phyloP scores from a whole-genome alignment of 257 asterid species.

The Ilex asprella region DNA sequence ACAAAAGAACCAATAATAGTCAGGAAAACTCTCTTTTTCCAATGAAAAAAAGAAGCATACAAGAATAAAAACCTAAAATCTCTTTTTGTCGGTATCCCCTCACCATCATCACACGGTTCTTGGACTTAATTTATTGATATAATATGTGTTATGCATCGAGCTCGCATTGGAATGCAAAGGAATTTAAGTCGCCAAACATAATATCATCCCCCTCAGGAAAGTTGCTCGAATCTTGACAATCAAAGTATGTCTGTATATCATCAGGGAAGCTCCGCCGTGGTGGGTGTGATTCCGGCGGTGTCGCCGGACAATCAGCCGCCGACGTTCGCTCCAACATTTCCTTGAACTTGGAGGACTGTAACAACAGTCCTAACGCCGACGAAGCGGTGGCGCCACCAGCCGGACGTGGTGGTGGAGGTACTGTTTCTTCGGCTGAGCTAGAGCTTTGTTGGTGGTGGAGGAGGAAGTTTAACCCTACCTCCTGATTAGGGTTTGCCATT shows the following conservation, averaged over 20 bases:
- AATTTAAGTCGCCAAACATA: constrained; percentile 50
- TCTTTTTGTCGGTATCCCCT: too few relatives aligned
- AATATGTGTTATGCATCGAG: constrained; percentile 29
- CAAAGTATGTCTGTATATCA: constrained; percentile 87
- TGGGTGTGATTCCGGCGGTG: constrained; percentile 31
- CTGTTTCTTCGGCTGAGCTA: constrained; percentile 16
- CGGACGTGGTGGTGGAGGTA: constrained; percentile 14
- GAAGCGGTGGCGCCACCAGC: constrained; percentile 21
- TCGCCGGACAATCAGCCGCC: constrained; percentile 19
- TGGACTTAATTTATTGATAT: not conserved
- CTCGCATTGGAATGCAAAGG: constrained; percentile 53
- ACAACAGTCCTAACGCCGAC: constrained; percentile 47
- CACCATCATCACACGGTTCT: too few relatives aligned
- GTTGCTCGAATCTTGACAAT: constrained; percentile 58
- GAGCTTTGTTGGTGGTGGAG: constrained; percentile 30
- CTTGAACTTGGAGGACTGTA: constrained; percentile 58
- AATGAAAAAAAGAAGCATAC: not conserved
- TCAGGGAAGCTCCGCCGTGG: constrained; percentile 80
- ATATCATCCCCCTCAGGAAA: constrained; percentile 57
- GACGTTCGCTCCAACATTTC: constrained; percentile 53
- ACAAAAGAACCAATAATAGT: constrained; percentile 11
- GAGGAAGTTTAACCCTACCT: constrained; percentile 22
- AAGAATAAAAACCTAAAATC: not conserved
- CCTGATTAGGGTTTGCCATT: constrained; percentile 19
- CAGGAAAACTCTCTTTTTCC: not conserved